phyloP scores from a whole-genome alignment of 768 basidiomycete species.

The Amanita pallidorosea region DNA sequence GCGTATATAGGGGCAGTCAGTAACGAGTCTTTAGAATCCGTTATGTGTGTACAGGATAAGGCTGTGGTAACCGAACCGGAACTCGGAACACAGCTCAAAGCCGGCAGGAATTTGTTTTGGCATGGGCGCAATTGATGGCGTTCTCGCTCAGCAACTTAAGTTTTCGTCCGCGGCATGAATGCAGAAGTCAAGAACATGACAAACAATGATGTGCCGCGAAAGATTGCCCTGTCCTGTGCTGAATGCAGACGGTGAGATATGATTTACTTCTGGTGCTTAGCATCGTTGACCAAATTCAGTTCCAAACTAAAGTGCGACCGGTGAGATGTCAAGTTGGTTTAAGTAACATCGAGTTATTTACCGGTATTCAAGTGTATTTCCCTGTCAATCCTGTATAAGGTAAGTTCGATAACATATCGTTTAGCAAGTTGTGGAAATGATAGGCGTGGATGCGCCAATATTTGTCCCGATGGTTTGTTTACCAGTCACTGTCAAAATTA shows the following conservation, averaged over 20 bases:
- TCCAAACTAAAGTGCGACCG: constrained; percentile 50
- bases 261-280: background rate
- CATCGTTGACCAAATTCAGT: constrained; percentile 13
- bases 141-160: background rate
- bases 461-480: constrained; percentile 37
- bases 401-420: constrained; percentile 5
- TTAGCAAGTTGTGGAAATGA: background rate
- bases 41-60: too few species aligned
- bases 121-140: background rate
- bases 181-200: constrained; percentile 9
- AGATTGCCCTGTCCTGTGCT: constrained; percentile 36
- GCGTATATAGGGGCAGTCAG: too few species aligned
- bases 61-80: too few species aligned
- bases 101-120: background rate
- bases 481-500: background rate
- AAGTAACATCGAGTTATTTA: background rate
- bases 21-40: too few species aligned
- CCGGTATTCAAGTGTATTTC: constrained; percentile 28
- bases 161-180: constrained; percentile 3
- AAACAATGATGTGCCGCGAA: constrained; percentile 16
- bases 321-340: constrained; percentile 9
- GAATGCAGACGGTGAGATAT: constrained; percentile 36
- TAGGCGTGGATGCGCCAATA: constrained; percentile 38
- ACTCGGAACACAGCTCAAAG: too few species aligned
- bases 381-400: constrained; percentile 44